Evolutionary conservation across 495 filamentous ascomycete genomes (phyloP).

Genomic region (Penicillium cataractarum): DNA sequence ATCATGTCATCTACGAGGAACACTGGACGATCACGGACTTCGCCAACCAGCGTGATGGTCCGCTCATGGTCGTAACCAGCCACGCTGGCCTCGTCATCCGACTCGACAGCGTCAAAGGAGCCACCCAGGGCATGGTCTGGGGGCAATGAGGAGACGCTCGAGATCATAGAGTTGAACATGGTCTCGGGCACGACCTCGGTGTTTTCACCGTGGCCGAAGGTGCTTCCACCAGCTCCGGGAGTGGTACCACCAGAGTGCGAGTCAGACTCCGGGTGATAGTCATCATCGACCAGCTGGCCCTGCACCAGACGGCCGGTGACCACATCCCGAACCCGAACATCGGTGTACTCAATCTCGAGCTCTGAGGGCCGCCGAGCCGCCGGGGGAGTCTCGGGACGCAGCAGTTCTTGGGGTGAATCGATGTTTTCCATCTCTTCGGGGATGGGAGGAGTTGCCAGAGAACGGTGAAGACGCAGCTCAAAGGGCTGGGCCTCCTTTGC

Average conservation of each 20-base stretch:
- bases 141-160: constrained; percentile 56
- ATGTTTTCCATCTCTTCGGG: constrained; percentile 23
- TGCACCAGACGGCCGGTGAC: constrained; percentile 92
- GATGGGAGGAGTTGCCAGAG: constrained; percentile 23
- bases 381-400: constrained; percentile 42
- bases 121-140: constrained; percentile 75
- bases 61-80: constrained; percentile 74
- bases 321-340: constrained; percentile 85
- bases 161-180: constrained; percentile 70
- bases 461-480: constrained; percentile 33
- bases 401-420: constrained; percentile 8
- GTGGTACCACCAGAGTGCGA: constrained; percentile 57
- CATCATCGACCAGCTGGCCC: constrained; percentile 93
- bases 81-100: constrained; percentile 86
- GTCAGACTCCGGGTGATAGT: constrained; percentile 81
- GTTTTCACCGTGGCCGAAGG: constrained; percentile 35
- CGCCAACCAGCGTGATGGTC: constrained; percentile 94
- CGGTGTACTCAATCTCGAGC: constrained; percentile 72
- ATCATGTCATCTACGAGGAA: constrained; percentile 99
- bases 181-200: constrained; percentile 57
- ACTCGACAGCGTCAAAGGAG: constrained; percentile 74
- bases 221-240: constrained; percentile 27
- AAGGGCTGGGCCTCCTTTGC: constrained; percentile 38
- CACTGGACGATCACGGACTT: constrained; percentile 82
- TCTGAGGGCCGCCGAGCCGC: constrained; percentile 46